Evolutionary conservation across 139 green algal genomes (phyloP).

Genomic region (Helicosporidium sp.): DNA sequence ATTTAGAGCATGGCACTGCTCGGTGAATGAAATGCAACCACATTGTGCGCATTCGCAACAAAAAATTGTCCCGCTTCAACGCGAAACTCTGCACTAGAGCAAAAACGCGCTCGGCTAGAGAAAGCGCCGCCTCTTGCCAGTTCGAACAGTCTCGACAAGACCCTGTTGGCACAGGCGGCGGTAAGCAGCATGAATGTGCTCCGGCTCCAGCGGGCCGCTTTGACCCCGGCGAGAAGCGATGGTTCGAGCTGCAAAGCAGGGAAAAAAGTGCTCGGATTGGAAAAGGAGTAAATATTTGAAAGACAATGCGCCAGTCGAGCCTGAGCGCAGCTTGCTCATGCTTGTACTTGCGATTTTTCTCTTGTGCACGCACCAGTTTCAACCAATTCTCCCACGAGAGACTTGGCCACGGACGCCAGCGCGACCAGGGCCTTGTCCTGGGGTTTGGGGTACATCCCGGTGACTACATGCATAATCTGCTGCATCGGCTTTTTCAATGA

Average conservation of each 20-base stretch:
- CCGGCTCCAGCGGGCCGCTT: constrained; percentile 32
- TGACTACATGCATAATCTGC: constrained; percentile 29
- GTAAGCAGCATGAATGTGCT: constrained; percentile 39
- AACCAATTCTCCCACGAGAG: constrained; percentile 56
- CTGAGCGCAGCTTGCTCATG: too few relatives aligned
- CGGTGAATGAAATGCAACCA: neutral
- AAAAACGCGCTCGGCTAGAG: neutral
- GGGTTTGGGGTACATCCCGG: constrained; percentile 3
- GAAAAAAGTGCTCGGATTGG: neutral
- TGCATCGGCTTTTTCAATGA: constrained; percentile 28
- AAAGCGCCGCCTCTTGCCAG: neutral
- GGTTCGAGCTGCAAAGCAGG: constrained; percentile 23
- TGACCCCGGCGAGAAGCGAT: constrained; percentile 30
- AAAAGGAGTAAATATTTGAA: neutral
- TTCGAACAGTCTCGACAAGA: constrained; percentile 5
- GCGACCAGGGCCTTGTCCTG: constrained; percentile 34
- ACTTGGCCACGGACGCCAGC: constrained; percentile 44
- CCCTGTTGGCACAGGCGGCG: constrained; percentile 23
- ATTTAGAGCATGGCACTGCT: neutral
- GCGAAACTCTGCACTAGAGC: neutral
- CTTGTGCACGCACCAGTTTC: constrained; percentile 26
- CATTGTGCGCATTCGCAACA: neutral
- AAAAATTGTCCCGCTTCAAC: neutral
- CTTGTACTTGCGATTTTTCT: neutral
- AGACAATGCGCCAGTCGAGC: too few relatives aligned